Base-by-base conservation (phyloP, 257 asterid species). In the Nicotiana noctiflora region DNA sequence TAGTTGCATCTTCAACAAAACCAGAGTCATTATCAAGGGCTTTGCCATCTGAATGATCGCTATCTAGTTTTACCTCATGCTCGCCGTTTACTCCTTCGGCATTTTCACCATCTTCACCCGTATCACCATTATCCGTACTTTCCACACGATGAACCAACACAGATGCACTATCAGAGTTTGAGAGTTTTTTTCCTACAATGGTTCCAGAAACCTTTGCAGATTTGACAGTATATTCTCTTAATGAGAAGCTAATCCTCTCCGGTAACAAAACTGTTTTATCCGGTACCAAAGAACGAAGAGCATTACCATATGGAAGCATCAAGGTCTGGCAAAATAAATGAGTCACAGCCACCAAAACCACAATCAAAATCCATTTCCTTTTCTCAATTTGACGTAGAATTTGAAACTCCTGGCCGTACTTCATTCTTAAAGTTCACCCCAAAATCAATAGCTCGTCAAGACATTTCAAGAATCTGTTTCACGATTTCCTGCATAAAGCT, bases 291-390 rank as follows among this genome's bases (percentile, higher is more conserved):
- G 97, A 90, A 5, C 83, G 70, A 60, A 94, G 95, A 14, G 92
- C 92, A 57, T 84, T 88, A 12, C 93, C 93, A 81, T 92, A 86
- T 0, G 97, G 97, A 84, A 94, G 97, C 92, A 94, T 89, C 87
- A 93, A 78, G 55, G 97, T 85, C 82, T 90, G 98, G 81, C 93
- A 91, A 14, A 91, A 82, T 80, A 94, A 75, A 86, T 94, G 98
- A 84, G 93, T 89, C 64, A 91, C 14, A 83, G 94, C 91, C 82
- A 93, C 89, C 82, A 93, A 86, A 64, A 89, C 89, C 82, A 93
- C 89, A 84, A 94, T 84, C 64, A 91, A 76, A 79, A 92, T 80
- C 98, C 96, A 94, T 86, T 86, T 94, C 91, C 88, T 77, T 77
- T 88, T 93, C 86, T 89, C 94, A 72, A 84, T 82, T 85, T 88